These are phyloP conservation scores for Quercus mongolica DNA, from an alignment of 306 rosid genomes.

Conservation along the genomic window DNA sequence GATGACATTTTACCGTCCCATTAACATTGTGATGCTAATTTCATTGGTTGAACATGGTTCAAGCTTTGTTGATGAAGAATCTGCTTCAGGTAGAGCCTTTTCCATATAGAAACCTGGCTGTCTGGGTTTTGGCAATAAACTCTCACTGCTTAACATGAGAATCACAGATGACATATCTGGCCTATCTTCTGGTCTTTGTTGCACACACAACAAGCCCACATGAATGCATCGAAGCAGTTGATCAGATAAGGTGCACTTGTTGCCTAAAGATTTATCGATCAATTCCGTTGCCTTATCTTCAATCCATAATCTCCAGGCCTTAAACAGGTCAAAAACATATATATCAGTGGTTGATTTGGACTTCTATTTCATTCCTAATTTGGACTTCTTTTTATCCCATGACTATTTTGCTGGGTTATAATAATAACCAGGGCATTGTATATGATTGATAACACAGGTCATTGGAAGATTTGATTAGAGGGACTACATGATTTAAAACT, in stretches of 20 bases:
- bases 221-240: constrained; percentile 40
- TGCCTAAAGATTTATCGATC: constrained; percentile 23
- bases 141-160: constrained; percentile 41
- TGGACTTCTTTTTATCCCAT: too few species aligned
- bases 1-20: constrained; percentile 18
- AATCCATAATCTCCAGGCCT: constrained; percentile 35
- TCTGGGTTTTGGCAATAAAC: constrained; percentile 36
- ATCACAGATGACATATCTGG: constrained; percentile 54
- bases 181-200: constrained; percentile 41
- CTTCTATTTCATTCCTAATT: too few species aligned
- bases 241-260: neutral
- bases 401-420: too few species aligned
- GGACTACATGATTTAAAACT: too few species aligned
- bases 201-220: constrained; percentile 52
- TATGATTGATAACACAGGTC: too few species aligned
- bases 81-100: neutral
- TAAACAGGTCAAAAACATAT: neutral
- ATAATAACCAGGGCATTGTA: too few species aligned
- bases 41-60: constrained; percentile 26
- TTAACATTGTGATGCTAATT: constrained; percentile 15
- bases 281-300: neutral
- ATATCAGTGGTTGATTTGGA: too few species aligned
- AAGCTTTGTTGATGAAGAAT: neutral
- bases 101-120: constrained; percentile 41
- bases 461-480: too few species aligned